A percentile compares a stretch with the other conserved stretches of the same genome.
These are phyloP conservation scores for Euclidium syriacum DNA, from an alignment of 345 rosid species.

Conservation along the genomic window DNA sequence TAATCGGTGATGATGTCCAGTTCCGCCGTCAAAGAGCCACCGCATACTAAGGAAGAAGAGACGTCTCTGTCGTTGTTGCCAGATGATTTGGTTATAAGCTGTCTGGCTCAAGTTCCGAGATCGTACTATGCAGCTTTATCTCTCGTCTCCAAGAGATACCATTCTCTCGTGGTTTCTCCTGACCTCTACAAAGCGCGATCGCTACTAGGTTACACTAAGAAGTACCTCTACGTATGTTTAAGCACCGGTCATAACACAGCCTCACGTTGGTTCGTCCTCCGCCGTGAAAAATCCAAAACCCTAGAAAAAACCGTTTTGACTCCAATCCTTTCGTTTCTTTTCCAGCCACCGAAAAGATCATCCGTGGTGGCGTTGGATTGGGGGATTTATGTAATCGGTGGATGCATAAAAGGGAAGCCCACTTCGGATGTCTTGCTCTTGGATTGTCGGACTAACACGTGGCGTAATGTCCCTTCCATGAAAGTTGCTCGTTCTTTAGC, in stretches of 20 bases:
- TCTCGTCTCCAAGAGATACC: constrained; percentile 49
- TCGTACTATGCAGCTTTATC: constrained; percentile 43
- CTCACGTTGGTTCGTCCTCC: constrained; percentile 40
- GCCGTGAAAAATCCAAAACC: constrained; percentile 21
- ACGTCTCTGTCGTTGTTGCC: constrained; percentile 30
- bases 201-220: constrained; percentile 21
- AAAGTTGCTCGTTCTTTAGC: constrained; percentile 42
- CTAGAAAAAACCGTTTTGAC: constrained; percentile 11
- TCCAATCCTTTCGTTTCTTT: constrained; percentile 18
- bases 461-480: constrained; percentile 49
- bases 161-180: constrained; percentile 39
- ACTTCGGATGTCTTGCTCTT: constrained; percentile 56
- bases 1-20: neutral
- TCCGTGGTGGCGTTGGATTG: neutral
- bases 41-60: neutral
- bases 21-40: neutral
- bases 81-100: constrained; percentile 43
- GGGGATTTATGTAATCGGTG: constrained; percentile 33
- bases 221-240: constrained; percentile 51
- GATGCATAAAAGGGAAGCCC: constrained; percentile 43
- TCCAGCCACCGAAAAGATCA: neutral
- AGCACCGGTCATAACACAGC: constrained; percentile 30
- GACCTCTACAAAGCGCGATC: constrained; percentile 45
- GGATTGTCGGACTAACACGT: constrained; percentile 52
- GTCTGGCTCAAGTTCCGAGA: constrained; percentile 52